Percentiles rank a stretch among this genome's conserved stretches.
phyloP scores from a whole-genome alignment of 2,329 filamentous ascomycete species.

The Talaromyces sp. region DNA sequence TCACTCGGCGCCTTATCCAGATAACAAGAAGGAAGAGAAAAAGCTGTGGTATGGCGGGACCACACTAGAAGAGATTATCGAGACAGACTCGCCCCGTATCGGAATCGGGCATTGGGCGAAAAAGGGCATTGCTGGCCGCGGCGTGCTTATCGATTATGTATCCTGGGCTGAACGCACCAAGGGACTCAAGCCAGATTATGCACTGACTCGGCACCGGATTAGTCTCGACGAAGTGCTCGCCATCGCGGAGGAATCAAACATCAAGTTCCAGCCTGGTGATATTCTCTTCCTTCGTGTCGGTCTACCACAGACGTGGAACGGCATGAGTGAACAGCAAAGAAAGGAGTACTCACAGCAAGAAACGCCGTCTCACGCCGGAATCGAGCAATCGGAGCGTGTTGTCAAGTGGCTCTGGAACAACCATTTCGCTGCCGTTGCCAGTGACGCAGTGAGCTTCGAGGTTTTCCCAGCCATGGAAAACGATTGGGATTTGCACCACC shows the following conservation, averaged over 20 bases:
- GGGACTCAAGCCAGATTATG: constrained; percentile 25
- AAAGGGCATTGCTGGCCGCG: constrained; percentile 36
- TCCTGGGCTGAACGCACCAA: constrained; percentile 29
- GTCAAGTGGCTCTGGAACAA: constrained; percentile 58
- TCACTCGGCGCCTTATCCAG: constrained; percentile 42
- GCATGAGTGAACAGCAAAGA: constrained; percentile 25
- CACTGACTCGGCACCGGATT: constrained; percentile 28
- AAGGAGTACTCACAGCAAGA: constrained; percentile 26
- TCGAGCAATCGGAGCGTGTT: constrained; percentile 38
- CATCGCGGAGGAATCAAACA: constrained; percentile 31
- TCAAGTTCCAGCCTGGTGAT: constrained; percentile 33
- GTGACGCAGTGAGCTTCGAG: constrained; percentile 58
- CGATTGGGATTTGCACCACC: constrained; percentile 34
- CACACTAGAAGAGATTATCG: constrained; percentile 30
- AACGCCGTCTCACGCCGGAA: constrained; percentile 29
- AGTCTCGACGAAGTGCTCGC: constrained; percentile 31
- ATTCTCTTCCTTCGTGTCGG: constrained; percentile 38
- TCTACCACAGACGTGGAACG: constrained; percentile 29
- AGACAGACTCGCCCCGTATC: constrained; percentile 27
- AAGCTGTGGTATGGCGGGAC: constrained; percentile 32
- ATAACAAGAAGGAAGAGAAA: constrained; percentile 21
- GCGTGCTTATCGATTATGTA: constrained; percentile 37
- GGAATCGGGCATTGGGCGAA: constrained; percentile 36
- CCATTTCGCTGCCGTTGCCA: constrained; percentile 55
- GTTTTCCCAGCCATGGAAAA: constrained; percentile 38